phyloP scores from a whole-genome alignment of 495 filamentous ascomycete species.

The Pseudomonodictys pantanalensis region DNA sequence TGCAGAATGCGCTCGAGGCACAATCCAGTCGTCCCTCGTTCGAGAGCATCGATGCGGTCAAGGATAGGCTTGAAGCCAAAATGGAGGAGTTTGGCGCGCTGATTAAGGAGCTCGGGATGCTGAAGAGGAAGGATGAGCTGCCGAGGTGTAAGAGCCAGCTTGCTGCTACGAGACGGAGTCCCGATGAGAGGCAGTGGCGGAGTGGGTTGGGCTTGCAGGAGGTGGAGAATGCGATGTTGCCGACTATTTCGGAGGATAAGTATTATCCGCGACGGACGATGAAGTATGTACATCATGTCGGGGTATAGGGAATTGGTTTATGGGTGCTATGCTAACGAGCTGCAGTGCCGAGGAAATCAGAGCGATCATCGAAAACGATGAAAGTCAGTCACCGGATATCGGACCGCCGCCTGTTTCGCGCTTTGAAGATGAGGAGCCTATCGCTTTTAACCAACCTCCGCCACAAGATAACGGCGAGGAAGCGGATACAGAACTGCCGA shows the following conservation, averaged over 20 bases:
- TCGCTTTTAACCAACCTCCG: constrained; percentile 50
- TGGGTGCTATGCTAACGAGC: constrained; percentile 46
- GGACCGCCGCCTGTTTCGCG: constrained; percentile 64
- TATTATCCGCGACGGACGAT: constrained; percentile 68
- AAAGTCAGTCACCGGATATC: constrained; percentile 61
- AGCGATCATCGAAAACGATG: constrained; percentile 48
- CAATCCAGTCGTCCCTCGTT: constrained; percentile 27
- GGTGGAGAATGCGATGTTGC: constrained; percentile 62
- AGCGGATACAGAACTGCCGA: constrained; percentile 36
- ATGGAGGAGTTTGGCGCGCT: constrained; percentile 57
- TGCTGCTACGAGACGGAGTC: constrained; percentile 29
- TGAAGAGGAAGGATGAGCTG: constrained; percentile 40
- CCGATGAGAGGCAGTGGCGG: constrained; percentile 32
- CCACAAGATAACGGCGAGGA: constrained; percentile 12
- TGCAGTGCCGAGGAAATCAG: constrained; percentile 47
- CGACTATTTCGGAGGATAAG: constrained; percentile 82
- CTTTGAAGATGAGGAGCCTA: constrained; percentile 60
- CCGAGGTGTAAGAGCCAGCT: constrained; percentile 26
- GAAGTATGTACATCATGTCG: constrained; percentile 51
- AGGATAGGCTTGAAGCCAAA: constrained; percentile 51
- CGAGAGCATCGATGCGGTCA: constrained; percentile 36
- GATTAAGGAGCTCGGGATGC: constrained; percentile 49
- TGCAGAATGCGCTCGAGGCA: constrained; percentile 61
- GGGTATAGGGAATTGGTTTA: neutral
- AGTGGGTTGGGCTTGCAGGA: constrained; percentile 27